A percentile compares a stretch with the other conserved stretches of the same genome.
Evolutionary conservation across 441 rosid species (phyloP).

Genomic region (Adansonia madagascariensis): DNA sequence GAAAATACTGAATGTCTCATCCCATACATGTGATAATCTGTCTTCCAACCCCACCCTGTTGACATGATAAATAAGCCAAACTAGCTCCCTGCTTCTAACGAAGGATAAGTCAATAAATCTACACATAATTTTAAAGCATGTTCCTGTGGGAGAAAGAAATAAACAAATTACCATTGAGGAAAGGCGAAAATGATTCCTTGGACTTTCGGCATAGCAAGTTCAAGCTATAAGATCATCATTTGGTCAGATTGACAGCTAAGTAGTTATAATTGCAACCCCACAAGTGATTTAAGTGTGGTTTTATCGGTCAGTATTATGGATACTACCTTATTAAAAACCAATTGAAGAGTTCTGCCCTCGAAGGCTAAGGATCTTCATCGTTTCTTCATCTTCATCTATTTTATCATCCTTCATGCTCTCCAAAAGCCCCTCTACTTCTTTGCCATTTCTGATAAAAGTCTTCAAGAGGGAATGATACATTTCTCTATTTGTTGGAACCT

Average conservation of each 20-base stretch:
- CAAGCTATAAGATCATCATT: neutral
- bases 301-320: neutral
- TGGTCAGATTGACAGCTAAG: neutral
- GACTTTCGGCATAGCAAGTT: neutral
- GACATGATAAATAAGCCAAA: constrained; percentile 7
- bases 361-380: constrained; percentile 34
- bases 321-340: neutral
- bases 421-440: constrained; percentile 33
- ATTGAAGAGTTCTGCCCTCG: constrained; percentile 10
- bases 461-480: constrained; percentile 40
- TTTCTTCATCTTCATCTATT: constrained; percentile 35
- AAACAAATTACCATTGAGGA: neutral
- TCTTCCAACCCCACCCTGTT: neutral
- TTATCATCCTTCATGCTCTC: constrained; percentile 35
- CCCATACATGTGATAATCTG: neutral
- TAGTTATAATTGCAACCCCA: neutral
- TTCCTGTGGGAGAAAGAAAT: neutral
- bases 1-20: neutral
- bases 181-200: neutral
- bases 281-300: neutral
- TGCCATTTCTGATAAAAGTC: constrained; percentile 40
- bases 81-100: neutral
- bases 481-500: constrained; percentile 33
- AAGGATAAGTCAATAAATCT: neutral
- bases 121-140: neutral